phyloP scores from a whole-genome alignment of 2,329 filamentous ascomycete species.

The Fusarium sp. region DNA sequence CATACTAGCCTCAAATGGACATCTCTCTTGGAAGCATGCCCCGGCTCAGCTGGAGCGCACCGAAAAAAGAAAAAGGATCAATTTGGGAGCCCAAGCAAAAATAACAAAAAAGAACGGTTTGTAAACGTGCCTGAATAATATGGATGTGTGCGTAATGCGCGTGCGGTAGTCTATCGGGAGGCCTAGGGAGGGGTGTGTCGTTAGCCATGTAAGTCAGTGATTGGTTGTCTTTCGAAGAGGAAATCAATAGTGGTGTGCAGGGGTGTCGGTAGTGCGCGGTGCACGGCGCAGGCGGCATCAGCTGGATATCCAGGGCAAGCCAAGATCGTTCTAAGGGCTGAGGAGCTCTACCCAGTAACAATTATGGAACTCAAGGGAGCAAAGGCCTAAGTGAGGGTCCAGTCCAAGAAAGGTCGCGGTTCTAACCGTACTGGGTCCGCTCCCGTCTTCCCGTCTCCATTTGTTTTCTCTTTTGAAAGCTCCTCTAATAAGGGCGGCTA shows the following conservation, averaged over 20 bases:
- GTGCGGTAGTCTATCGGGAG: constrained; percentile 36
- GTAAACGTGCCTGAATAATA: constrained; percentile 41
- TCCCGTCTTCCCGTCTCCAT: constrained; percentile 48
- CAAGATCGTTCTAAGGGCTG: constrained; percentile 35
- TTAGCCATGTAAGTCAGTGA: constrained; percentile 38
- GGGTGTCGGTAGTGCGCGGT: constrained; percentile 46
- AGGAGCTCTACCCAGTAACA: constrained; percentile 30
- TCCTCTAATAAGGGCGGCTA: constrained; percentile 8
- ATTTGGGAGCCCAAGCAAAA: constrained; percentile 2
- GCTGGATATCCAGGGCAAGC: constrained; percentile 43
- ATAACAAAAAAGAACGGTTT: constrained; percentile 38
- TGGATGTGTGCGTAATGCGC: constrained; percentile 43
- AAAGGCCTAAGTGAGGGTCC: constrained; percentile 27
- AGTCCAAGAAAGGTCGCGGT: constrained; percentile 39
- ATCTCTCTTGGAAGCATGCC: constrained; percentile 2
- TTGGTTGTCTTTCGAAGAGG: constrained; percentile 33
- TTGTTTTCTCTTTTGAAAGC: constrained; percentile 38
- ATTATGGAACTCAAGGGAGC: constrained; percentile 37
- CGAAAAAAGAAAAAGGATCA: constrained; percentile 23
- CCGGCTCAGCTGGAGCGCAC: constrained; percentile 22
- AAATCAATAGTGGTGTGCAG: constrained; percentile 46
- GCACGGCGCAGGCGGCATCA: constrained; percentile 42
- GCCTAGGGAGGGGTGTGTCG: constrained; percentile 34
- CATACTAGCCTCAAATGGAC: constrained; percentile 17
- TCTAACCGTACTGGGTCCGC: constrained; percentile 45